A percentile compares a stretch with the other conserved stretches of the same genome.
phyloP scores from a whole-genome alignment of 108 stramenopile species.

The Thalassiosira profunda region DNA sequence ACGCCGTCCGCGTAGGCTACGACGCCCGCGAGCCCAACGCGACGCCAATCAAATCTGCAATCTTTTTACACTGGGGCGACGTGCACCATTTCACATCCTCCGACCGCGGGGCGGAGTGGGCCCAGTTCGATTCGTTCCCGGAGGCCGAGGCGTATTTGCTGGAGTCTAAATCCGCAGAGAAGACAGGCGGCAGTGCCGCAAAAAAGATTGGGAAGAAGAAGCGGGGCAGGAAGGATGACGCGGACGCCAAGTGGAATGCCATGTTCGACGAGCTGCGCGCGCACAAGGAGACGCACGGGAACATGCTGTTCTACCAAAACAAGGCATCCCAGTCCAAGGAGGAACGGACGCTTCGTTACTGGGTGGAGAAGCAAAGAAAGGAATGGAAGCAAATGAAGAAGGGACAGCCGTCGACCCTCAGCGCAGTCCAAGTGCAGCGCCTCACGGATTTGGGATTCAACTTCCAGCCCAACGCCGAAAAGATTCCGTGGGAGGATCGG shows the following conservation, averaged over 20 bases:
- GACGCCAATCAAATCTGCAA: constrained; percentile 27
- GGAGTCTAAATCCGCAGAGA: too few relatives aligned
- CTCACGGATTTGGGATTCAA: constrained; percentile 40
- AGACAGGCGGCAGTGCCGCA: background rate
- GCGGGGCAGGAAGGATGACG: background rate
- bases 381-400: too few relatives aligned
- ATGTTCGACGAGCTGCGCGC: constrained; percentile 26
- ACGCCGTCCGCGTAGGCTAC: constrained; percentile 30
- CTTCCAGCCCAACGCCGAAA: constrained; percentile 42
- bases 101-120: too few relatives aligned
- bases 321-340: too few relatives aligned
- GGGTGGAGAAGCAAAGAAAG: too few relatives aligned
- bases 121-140: too few relatives aligned
- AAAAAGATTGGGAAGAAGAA: background rate
- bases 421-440: constrained; percentile 41
- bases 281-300: constrained; percentile 32
- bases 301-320: too few relatives aligned
- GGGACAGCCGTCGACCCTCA: constrained; percentile 25
- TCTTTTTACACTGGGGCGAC: constrained; percentile 36
- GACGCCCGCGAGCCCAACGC: too few relatives aligned
- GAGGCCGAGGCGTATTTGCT: too few relatives aligned
- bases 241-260: constrained; percentile 41
- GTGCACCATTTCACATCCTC: constrained; percentile 16
- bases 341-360: too few relatives aligned
- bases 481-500: constrained; percentile 45